These are phyloP conservation scores for Nannizzia gypsea DNA, from an alignment of 2,329 filamentous ascomycete species.

Conservation along the genomic window DNA sequence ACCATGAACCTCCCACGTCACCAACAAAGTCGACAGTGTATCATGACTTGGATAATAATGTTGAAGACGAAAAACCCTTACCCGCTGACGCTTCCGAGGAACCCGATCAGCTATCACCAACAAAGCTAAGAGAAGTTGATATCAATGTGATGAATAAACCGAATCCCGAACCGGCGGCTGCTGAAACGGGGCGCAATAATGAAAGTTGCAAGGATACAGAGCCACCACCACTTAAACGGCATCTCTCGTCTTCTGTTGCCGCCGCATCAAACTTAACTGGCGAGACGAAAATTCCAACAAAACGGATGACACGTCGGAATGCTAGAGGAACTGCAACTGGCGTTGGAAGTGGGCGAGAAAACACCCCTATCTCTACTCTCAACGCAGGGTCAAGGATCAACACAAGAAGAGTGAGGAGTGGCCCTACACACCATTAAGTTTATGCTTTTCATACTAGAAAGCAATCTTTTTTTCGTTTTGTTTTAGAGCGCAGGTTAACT, in stretches of 20 bases:
- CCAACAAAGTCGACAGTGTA: constrained; percentile 44
- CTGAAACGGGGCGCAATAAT: background rate
- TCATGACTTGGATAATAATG: constrained; percentile 34
- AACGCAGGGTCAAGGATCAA: background rate
- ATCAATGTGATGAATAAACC: constrained; percentile 34
- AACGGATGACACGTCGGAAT: constrained; percentile 28
- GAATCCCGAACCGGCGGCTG: constrained; percentile 12
- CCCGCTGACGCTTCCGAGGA: constrained; percentile 17
- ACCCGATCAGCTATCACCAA: constrained; percentile 26
- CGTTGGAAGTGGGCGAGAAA: constrained; percentile 35
- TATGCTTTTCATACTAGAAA: background rate
- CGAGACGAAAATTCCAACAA: constrained; percentile 35
- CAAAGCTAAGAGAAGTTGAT: constrained; percentile 42
- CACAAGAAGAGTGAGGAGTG: constrained; percentile 24
- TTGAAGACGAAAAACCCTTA: constrained; percentile 20
- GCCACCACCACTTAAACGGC: constrained; percentile 20
- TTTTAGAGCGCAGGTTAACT: background rate
- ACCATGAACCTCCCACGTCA: constrained; percentile 23
- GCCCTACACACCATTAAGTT: constrained; percentile 11
- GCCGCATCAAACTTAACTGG: constrained; percentile 16
- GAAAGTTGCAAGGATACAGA: constrained; percentile 20
- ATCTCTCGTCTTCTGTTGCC: constrained; percentile 15
- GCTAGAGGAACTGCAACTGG: constrained; percentile 18
- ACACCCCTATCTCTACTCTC: constrained; percentile 15
- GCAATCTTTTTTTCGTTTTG: background rate